Conservation (phyloP, 352 stramenopile genomes). For the Discostella stelligera region DNA sequence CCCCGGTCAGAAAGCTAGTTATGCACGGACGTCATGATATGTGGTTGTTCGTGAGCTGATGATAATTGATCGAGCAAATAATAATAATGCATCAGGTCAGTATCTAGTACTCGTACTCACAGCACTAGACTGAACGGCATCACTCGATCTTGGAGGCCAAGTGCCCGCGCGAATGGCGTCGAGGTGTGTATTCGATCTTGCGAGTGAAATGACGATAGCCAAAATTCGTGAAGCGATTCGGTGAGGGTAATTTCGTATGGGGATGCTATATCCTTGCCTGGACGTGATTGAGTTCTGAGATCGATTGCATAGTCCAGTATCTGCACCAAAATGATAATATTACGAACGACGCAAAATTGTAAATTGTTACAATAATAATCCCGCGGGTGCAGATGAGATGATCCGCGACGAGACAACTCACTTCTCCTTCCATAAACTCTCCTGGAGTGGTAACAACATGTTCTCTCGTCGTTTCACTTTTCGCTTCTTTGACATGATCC, state of each 20-base stretch:
- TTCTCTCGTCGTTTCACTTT: neutral
- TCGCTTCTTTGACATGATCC: neutral
- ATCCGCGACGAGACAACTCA: constrained; percentile 11
- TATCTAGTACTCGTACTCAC: constrained; percentile 1
- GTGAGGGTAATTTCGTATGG: constrained; percentile 78
- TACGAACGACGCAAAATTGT: neutral
- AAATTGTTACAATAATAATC: constrained; percentile 1
- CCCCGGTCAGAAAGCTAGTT: constrained; percentile 77
- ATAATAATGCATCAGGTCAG: neutral
- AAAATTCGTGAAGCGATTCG: constrained; percentile 71
- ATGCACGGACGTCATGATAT: neutral
- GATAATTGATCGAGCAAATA: neutral
- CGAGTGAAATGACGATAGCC: constrained; percentile 74
- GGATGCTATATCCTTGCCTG: constrained; percentile 65
- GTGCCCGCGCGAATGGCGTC: constrained; percentile 76
- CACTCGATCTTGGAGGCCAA: constrained; percentile 77
- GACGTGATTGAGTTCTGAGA: constrained; percentile 47
- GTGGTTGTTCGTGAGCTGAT: neutral
- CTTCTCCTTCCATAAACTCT: constrained; percentile 44
- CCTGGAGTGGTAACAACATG: constrained; percentile 16
- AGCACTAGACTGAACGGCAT: constrained; percentile 82
- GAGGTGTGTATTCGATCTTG: constrained; percentile 83
- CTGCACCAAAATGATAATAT: constrained; percentile 14
- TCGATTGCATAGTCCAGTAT: constrained; percentile 62
- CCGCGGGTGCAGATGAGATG: neutral